These are phyloP conservation scores for Astrothelium macrocarpum DNA, from an alignment of 495 filamentous ascomycete species.

Conservation along the genomic window DNA sequence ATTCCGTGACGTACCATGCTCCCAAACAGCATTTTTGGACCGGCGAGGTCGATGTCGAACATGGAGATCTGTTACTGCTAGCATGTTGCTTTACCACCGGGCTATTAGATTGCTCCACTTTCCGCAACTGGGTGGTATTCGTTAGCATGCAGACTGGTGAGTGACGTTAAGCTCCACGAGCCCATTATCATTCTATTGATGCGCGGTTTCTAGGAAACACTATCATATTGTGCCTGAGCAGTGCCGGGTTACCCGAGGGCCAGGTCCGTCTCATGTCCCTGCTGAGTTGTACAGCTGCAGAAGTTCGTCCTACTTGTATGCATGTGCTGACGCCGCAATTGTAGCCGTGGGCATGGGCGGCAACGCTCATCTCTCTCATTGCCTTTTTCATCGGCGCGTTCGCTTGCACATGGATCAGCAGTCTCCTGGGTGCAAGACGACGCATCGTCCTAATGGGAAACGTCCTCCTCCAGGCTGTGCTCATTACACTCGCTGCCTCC, in stretches of 20 bases:
- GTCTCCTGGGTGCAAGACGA: slow-evolving; percentile 11
- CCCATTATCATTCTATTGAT: neutral
- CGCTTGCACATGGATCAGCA: slow-evolving; percentile 12
- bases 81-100: slow-evolving; percentile 22
- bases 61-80: slow-evolving; percentile 20
- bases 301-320: neutral
- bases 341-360: slow-evolving; percentile 17
- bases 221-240: slow-evolving; percentile 24
- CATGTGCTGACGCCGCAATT: neutral
- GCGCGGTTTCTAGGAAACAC: slow-evolving; percentile 19
- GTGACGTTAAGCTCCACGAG: slow-evolving; percentile 5
- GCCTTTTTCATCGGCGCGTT: slow-evolving; percentile 23
- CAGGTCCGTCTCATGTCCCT: slow-evolving; percentile 3
- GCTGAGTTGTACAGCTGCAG: neutral
- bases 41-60: slow-evolving; percentile 12
- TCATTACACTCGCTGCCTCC: slow-evolving; percentile 49
- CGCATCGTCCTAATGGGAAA: slow-evolving; percentile 26
- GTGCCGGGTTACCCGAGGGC: slow-evolving; percentile 18
- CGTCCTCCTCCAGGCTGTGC: slow-evolving; percentile 44
- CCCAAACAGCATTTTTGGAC: slow-evolving; percentile 11
- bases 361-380: slow-evolving; percentile 22
- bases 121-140: slow-evolving; percentile 24
- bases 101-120: slow-evolving; percentile 21
- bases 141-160: slow-evolving; percentile 26
- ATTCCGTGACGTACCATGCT: neutral